Evolutionary conservation across 306 rosid species (phyloP), one percentile per base, ranked within the genome.

Genomic region (Hippophae gyantsensis): DNA sequence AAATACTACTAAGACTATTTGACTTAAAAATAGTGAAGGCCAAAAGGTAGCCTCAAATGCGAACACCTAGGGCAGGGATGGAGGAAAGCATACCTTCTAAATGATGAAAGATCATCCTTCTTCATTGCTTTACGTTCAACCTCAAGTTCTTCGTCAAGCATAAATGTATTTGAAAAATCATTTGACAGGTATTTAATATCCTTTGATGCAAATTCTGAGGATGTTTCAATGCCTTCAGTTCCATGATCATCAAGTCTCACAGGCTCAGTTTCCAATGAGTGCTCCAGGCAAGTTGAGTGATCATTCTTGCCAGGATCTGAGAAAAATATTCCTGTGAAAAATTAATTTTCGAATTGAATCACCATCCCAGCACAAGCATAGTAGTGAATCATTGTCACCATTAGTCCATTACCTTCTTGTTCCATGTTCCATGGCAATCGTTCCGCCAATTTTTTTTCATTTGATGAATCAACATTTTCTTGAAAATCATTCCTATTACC

Each of bases 81-180:
- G 52, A 61, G 48, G 55, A 11, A 32, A 12, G 2, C 60, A 60
- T 79, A 84, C 99, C 96, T 88, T 84, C 75, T 71, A 67, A 50
- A 42, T 44, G 80, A 78, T 73, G 82, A 78, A 69, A 48, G 44
- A 58, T 70, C 80, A 50, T 69, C 76, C 60, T 81, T 86, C 78
- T 58, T 85, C 56, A 58, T 50, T 62, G 60, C 58, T 72, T 77
- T 82, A 69, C 80, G 92, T 76, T 88, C 99, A 11, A 84, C 75
- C 69, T 92, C 99, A 14, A 92, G 79, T 80, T 92, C 99, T 75
- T 92, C 99, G 61, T 92, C 99, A 8, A 92, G 85, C 99, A 92
- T 73, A 81, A 92, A 92, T 49, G 99, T 86, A 69, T 77, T 79
- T 41, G 84, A 74, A 75, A 92, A 92, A 78, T 92, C 94, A 69